Evolutionary conservation across 495 filamentous ascomycete genomes (phyloP).

Genomic region (Trichoderma erinaceum): DNA sequence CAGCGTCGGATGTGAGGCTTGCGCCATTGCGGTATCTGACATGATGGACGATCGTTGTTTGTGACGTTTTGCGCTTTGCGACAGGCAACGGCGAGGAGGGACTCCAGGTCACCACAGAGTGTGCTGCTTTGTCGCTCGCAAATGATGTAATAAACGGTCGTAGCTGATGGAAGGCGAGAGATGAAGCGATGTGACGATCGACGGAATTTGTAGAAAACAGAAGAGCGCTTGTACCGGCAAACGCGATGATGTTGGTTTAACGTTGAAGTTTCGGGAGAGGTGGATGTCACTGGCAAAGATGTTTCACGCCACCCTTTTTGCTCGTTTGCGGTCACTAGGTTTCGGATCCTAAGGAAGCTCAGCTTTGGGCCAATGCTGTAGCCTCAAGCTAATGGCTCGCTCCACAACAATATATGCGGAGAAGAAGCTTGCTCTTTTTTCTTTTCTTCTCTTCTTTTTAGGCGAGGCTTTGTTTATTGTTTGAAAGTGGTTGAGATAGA

Average conservation of each 20-base stretch:
- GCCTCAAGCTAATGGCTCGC: not conserved
- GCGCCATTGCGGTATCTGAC: slow-evolving; percentile 28
- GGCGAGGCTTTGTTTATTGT: too few relatives aligned
- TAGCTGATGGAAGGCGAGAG: not conserved
- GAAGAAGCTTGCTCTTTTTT: too few relatives aligned
- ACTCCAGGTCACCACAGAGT: not conserved
- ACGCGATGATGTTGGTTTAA: not conserved
- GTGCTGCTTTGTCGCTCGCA: not conserved
- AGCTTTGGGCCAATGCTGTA: not conserved
- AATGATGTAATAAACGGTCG: not conserved
- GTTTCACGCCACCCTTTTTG: slow-evolving; percentile 13
- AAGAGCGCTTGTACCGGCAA: not conserved
- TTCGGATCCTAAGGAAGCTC: not conserved
- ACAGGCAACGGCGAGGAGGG: not conserved
- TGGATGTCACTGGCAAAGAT: not conserved
- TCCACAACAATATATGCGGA: not conserved
- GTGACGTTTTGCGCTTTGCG: not conserved
- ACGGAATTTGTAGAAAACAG: not conserved
- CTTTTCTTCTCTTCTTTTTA: too few relatives aligned
- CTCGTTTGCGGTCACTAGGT: not conserved
- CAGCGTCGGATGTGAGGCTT: slow-evolving; percentile 53
- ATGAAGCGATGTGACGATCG: not conserved
- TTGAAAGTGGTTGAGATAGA: too few relatives aligned
- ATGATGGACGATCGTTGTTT: not conserved
- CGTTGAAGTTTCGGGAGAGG: not conserved